phyloP scores from a whole-genome alignment of 2,329 filamentous ascomycete species.

The Rhytidhysteron rufulum region DNA sequence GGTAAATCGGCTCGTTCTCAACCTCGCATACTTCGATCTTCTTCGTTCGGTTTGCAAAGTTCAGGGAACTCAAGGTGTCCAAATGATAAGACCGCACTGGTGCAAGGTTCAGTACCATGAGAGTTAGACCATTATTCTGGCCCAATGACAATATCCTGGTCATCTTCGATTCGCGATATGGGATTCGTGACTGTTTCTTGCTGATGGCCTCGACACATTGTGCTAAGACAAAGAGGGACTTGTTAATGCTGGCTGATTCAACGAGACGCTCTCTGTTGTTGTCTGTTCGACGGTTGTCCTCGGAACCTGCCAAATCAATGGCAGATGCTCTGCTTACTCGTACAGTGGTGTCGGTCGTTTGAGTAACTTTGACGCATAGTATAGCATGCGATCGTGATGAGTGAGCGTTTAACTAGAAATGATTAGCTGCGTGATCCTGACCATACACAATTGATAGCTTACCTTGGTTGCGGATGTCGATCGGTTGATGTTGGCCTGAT shows the following conservation, averaged over 20 bases:
- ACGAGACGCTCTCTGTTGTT: constrained; percentile 89
- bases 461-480: constrained; percentile 84
- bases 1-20: constrained; percentile 87
- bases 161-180: constrained; percentile 96
- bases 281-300: constrained; percentile 91
- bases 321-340: constrained; percentile 79
- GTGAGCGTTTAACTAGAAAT: constrained; percentile 70
- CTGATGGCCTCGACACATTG: constrained; percentile 96
- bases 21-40: constrained; percentile 94
- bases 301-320: constrained; percentile 91
- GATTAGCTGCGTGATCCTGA: constrained; percentile 2
- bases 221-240: constrained; percentile 88
- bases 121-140: constrained; percentile 89
- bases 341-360: constrained; percentile 65
- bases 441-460: constrained; percentile 7
- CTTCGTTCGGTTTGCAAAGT: constrained; percentile 92
- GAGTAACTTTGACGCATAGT: constrained; percentile 80
- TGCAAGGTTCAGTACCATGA: constrained; percentile 95
- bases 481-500: constrained; percentile 86
- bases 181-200: constrained; percentile 69
- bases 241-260: constrained; percentile 97
- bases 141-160: constrained; percentile 87
- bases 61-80: constrained; percentile 88
- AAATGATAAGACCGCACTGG: constrained; percentile 90
- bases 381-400: constrained; percentile 89